phyloP scores from a whole-genome alignment of 768 basidiomycete genomes.

The Lactarius pseudohatsudake region DNA sequence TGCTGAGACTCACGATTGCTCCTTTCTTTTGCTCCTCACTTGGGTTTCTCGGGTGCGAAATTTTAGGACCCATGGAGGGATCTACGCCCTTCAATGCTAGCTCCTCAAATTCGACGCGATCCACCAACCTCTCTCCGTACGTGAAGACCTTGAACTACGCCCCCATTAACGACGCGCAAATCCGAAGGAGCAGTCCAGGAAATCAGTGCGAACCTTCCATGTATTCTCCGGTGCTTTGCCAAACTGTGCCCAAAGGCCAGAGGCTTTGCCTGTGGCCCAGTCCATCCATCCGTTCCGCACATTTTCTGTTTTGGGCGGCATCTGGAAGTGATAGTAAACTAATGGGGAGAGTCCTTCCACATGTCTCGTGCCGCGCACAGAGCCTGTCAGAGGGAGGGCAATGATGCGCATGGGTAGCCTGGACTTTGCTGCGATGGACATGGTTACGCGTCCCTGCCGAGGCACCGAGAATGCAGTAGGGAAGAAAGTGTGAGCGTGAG shows the following conservation, averaged over 20 bases:
- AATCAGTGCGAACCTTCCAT: conserved; percentile 63
- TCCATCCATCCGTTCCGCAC: conserved; percentile 44
- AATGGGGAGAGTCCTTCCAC: conserved; percentile 30
- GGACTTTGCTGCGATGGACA: conserved; percentile 26
- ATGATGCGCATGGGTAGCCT: conserved; percentile 44
- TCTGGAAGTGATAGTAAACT: conserved; percentile 46
- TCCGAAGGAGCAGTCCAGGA: background rate
- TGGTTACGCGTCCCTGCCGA: background rate
- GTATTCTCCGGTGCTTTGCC: conserved; percentile 62
- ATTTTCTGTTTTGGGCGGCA: conserved; percentile 32
- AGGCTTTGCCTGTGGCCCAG: conserved; percentile 52
- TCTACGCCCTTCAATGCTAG: conserved; percentile 71
- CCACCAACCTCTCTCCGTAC: conserved; percentile 65
- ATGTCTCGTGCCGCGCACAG: conserved; percentile 25
- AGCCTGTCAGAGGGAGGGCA: conserved; percentile 44
- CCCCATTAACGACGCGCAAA: background rate
- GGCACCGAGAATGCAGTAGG: background rate
- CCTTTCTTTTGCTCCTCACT: conserved; percentile 26
- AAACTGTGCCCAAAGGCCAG: conserved; percentile 61
- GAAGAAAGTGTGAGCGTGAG: background rate
- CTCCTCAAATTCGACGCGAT: conserved; percentile 80
- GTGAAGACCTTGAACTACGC: conserved; percentile 59
- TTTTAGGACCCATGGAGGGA: conserved; percentile 59
- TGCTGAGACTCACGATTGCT: conserved; percentile 9
- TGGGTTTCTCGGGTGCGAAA: conserved; percentile 22